Evolutionary conservation across 1,139 yeast species (phyloP).

Genomic region (Taphrina populina): DNA sequence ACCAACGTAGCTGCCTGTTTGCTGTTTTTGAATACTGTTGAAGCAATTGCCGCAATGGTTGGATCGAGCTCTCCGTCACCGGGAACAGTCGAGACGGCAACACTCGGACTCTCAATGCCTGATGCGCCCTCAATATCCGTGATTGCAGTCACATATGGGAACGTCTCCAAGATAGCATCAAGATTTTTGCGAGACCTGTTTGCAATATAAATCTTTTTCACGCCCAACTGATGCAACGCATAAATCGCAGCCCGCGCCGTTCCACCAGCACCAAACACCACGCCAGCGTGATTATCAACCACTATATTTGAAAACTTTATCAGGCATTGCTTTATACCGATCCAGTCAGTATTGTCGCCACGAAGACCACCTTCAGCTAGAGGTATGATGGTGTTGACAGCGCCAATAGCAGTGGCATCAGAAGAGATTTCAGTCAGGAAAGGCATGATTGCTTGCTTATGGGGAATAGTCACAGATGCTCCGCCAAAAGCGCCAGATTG

Average conservation of each 20-base stretch:
- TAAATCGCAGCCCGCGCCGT: conserved; percentile 93
- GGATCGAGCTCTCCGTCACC: conserved; percentile 75
- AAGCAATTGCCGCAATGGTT: conserved; percentile 50
- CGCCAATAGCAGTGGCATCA: conserved; percentile 79
- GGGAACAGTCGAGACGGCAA: conserved; percentile 84
- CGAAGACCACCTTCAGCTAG: conserved; percentile 48
- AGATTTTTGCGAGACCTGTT: conserved; percentile 77
- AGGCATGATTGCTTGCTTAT: conserved; percentile 39
- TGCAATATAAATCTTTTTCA: conserved; percentile 68
- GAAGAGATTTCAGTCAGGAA: conserved; percentile 50
- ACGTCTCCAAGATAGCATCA: conserved; percentile 56
- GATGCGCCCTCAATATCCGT: conserved; percentile 49
- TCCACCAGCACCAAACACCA: conserved; percentile 96
- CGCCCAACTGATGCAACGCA: conserved; percentile 79
- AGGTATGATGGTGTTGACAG: conserved; percentile 83
- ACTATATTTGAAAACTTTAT: conserved; percentile 58
- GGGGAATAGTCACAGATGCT: conserved; percentile 41
- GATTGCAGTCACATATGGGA: conserved; percentile 67
- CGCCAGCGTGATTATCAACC: conserved; percentile 52
- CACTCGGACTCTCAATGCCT: conserved; percentile 50
- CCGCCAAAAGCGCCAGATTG: conserved; percentile 39
- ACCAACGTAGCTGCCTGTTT: conserved; percentile 47
- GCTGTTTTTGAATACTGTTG: conserved; percentile 28
- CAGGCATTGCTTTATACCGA: conserved; percentile 71
- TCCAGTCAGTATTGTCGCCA: conserved; percentile 97